Percentiles rank a stretch among this genome's conserved stretches.
Evolutionary conservation across 306 rosid genomes (phyloP).

Genomic region (Acacia melanoxylon): DNA sequence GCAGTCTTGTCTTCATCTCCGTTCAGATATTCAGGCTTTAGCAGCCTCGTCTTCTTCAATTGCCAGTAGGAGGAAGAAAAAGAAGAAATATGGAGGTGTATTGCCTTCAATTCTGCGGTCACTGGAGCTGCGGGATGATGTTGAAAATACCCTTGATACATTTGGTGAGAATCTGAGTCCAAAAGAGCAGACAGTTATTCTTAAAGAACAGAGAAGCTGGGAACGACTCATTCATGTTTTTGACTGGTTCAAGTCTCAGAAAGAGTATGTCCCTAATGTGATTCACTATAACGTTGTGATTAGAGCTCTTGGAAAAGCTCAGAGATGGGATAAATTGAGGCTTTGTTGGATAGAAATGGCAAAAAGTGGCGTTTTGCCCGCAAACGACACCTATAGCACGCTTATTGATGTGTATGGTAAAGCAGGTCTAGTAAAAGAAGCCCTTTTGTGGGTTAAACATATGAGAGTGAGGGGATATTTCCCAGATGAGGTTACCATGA

Average conservation of each 20-base stretch:
- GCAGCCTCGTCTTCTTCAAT: conserved; percentile 35
- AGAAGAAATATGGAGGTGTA: conserved; percentile 47
- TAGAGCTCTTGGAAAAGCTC: conserved; percentile 68
- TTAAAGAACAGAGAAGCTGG: conserved; percentile 65
- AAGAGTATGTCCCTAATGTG: conserved; percentile 63
- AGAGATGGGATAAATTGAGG: conserved; percentile 78
- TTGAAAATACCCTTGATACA: conserved; percentile 51
- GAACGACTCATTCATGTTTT: conserved; percentile 57
- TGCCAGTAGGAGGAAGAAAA: conserved; percentile 42
- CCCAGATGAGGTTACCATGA: conserved; percentile 95
- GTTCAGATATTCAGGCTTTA: conserved; percentile 40
- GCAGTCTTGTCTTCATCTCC: conserved; percentile 35
- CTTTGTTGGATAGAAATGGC: conserved; percentile 91
- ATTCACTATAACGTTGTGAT: conserved; percentile 92
- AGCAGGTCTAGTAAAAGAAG: conserved; percentile 78
- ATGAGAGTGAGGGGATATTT: conserved; percentile 69
- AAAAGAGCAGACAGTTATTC: conserved; percentile 72
- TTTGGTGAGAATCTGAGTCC: conserved; percentile 44
- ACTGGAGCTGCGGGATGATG: conserved; percentile 38
- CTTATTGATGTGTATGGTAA: conserved; percentile 86
- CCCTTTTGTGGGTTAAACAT: conserved; percentile 86
- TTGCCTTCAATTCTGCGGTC: conserved; percentile 59
- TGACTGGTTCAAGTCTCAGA: conserved; percentile 71
- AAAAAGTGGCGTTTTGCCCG: conserved; percentile 53
- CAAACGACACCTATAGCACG: conserved; percentile 74